Evolutionary conservation across 441 rosid species (phyloP).

Genomic region (Populus hybrid): DNA sequence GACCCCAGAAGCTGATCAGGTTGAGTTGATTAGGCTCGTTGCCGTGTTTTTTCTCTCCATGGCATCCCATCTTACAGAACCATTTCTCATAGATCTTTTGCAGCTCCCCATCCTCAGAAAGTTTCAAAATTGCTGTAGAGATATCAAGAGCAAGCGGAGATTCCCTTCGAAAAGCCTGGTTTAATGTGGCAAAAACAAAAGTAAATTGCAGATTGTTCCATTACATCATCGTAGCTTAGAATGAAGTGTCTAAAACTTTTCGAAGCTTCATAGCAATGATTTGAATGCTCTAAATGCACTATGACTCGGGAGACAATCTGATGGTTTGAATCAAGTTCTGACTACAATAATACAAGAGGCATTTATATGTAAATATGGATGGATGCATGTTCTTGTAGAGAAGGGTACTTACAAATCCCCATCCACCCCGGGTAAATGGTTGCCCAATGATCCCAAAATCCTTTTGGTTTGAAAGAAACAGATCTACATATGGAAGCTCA

Average conservation of each 20-base stretch:
- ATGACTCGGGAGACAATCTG: neutral
- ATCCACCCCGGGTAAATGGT: conserved; percentile 73
- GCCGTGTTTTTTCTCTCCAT: conserved; percentile 23
- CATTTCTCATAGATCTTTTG: conserved; percentile 56
- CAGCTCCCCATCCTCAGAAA: conserved; percentile 68
- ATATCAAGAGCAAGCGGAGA: conserved; percentile 72
- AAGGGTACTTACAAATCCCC: conserved; percentile 89
- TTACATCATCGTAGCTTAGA: neutral
- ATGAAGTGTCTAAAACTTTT: neutral
- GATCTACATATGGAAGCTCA: conserved; percentile 70
- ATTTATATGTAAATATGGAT: neutral
- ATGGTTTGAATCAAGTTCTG: neutral
- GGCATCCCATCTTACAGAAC: conserved; percentile 62
- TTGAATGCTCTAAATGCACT: neutral
- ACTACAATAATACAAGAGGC: neutral
- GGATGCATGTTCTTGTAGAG: conserved; percentile 6
- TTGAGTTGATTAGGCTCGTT: conserved; percentile 60
- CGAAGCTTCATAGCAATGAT: neutral
- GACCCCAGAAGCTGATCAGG: conserved; percentile 76
- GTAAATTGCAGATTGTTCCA: neutral
- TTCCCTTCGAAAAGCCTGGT: conserved; percentile 71
- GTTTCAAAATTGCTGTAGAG: conserved; percentile 79
- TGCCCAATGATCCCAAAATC: conserved; percentile 76
- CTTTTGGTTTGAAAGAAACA: conserved; percentile 49
- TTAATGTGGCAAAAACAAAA: neutral